Percentiles rank a stretch among this genome's conserved stretches.
Evolutionary conservation across 2,329 filamentous ascomycete species (phyloP).

Genomic region (Colletotrichum falcatum): DNA sequence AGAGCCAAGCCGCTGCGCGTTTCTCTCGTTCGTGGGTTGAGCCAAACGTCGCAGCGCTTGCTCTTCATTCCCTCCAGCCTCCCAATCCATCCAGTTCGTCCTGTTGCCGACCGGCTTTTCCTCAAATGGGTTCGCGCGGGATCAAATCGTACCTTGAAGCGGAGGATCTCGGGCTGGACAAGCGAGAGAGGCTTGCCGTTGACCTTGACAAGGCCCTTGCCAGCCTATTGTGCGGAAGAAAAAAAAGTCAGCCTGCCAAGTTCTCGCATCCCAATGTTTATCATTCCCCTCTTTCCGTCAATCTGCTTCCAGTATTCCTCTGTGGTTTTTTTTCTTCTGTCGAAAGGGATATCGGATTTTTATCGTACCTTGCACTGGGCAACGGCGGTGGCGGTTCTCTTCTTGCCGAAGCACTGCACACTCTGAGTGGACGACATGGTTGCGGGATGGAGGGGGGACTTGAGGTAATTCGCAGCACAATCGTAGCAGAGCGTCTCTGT

Average conservation of each 20-base stretch:
- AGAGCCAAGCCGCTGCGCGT: slow-evolving; percentile 11
- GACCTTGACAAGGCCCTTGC: slow-evolving; percentile 90
- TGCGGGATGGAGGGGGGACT: slow-evolving; percentile 48
- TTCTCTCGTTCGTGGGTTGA: background rate
- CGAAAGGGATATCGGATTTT: slow-evolving; percentile 1
- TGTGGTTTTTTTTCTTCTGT: slow-evolving; percentile 7
- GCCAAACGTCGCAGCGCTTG: slow-evolving; percentile 15
- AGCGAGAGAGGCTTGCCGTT: slow-evolving; percentile 96
- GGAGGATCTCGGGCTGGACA: slow-evolving; percentile 95
- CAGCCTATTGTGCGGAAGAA: slow-evolving; percentile 50
- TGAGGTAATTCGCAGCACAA: slow-evolving; percentile 38
- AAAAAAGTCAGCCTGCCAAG: slow-evolving; percentile 48
- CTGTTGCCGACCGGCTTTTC: slow-evolving; percentile 33
- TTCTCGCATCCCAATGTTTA: slow-evolving; percentile 23
- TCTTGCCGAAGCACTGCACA: slow-evolving; percentile 99
- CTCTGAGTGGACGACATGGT: slow-evolving; percentile 83
- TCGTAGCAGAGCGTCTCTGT: slow-evolving; percentile 26
- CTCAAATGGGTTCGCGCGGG: slow-evolving; percentile 16
- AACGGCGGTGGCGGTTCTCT: slow-evolving; percentile 90
- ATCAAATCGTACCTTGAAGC: slow-evolving; percentile 83
- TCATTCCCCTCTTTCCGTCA: slow-evolving; percentile 15
- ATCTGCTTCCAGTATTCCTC: slow-evolving; percentile 9
- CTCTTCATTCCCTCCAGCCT: background rate
- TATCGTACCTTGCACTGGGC: slow-evolving; percentile 72
- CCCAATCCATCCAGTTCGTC: slow-evolving; percentile 3